phyloP scores from a whole-genome alignment of 768 basidiomycete genomes.

The Gautieria morchelliformis region DNA sequence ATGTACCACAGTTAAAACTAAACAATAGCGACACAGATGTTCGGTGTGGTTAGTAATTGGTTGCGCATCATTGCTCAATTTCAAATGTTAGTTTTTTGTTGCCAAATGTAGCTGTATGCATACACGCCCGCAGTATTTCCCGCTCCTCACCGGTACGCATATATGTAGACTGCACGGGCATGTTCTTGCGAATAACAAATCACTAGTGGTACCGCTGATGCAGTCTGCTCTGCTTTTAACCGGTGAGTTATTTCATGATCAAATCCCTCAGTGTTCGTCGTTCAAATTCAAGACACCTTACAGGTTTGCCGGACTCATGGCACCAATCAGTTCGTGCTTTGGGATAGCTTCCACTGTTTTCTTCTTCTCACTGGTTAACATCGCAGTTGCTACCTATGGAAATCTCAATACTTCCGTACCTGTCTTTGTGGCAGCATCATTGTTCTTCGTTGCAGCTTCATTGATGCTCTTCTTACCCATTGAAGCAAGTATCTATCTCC shows the following conservation, averaged over 20 bases:
- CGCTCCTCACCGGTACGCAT: constrained; percentile 32
- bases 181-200: neutral
- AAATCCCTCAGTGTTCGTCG: neutral
- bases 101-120: constrained; percentile 29
- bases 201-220: constrained; percentile 38
- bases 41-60: constrained; percentile 26
- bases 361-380: neutral
- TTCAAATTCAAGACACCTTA: neutral
- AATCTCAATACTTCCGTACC: constrained; percentile 16
- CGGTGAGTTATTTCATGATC: constrained; percentile 13
- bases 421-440: constrained; percentile 37
- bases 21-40: constrained; percentile 24
- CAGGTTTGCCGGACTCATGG: constrained; percentile 33
- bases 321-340: constrained; percentile 23
- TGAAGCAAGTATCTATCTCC: constrained; percentile 26
- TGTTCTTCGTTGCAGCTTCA: constrained; percentile 34
- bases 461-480: constrained; percentile 36
- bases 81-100: too few relatives aligned
- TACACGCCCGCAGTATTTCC: constrained; percentile 56
- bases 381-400: constrained; percentile 17
- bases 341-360: neutral
- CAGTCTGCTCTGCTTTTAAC: constrained; percentile 39
- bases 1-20: neutral
- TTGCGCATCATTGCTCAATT: too few relatives aligned
- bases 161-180: neutral